Base-by-base conservation (phyloP, 163 green algal species). In the Scenedesmus sp. region DNA sequence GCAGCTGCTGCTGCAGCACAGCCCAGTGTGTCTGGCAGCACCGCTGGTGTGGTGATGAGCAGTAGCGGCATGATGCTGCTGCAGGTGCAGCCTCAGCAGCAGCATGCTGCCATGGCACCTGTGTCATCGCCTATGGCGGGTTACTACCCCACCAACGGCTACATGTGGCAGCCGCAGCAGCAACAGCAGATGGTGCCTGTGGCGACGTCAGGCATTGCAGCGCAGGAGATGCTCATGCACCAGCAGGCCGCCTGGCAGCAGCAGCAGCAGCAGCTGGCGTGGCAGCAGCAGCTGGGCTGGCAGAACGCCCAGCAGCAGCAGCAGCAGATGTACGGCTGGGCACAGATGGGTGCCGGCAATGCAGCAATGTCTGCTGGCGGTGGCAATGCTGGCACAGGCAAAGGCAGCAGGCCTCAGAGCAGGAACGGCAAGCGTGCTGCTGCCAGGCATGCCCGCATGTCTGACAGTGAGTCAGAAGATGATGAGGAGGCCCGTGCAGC, bases 401-500 rank as follows among this genome's bases (percentile, higher is more conserved):
- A 34, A 18, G 66, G 66, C 66, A 34, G 66, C 66, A 76, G 66
- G 66, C 66, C 66, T 6, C 66, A 76, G 66, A 76, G 66, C 66
- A 76, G 66, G 66, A 76, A 13, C 66, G 66, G 66, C 66, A 76
- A 76, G 66, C 66, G 66, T 76, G 66, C 66, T 76, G 66, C 66
- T 76, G 66, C 66, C 16, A 10, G 66, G 66, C 66, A 76, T 76
- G 66, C 66, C 12, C 66, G 66, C 66, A 76, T 76, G 66, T 76
- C 66, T 26, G 66, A 76, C 66, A 76, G 66, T 7, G 66, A 76
- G 16, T 34, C 66, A 34, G 82, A 87, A 16, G 87, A 91, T 52
- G 56, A 46, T 60, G 66, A 79, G 12, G 84, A 60, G 18, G 73
- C 84, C 3, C 57, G 84, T n/a, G 84, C 84, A 88, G 84, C 84